phyloP scores from a whole-genome alignment of 2,329 filamentous ascomycete genomes.

The Neophaeococcomyces mojaviensis region DNA sequence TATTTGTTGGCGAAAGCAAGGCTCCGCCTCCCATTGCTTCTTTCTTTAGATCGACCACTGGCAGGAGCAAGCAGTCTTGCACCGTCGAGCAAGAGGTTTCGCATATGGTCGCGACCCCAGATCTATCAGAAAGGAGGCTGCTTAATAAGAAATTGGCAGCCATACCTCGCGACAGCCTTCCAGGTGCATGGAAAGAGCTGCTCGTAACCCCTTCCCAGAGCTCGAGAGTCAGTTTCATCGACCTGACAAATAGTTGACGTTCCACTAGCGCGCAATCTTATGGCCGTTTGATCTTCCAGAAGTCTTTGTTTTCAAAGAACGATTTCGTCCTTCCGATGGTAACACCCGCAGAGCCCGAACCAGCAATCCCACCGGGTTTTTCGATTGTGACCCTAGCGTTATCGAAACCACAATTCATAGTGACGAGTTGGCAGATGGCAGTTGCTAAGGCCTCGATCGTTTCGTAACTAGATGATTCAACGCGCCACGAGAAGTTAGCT shows the following conservation, averaged over 20 bases:
- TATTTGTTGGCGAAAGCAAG: neutral
- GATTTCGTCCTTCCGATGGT: slow-evolving; percentile 40
- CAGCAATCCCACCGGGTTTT: slow-evolving; percentile 45
- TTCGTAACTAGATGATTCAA: slow-evolving; percentile 42
- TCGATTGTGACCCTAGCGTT: slow-evolving; percentile 42
- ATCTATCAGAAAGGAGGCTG: neutral
- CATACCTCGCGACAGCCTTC: slow-evolving; percentile 27
- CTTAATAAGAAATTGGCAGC: slow-evolving; percentile 1
- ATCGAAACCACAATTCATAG: slow-evolving; percentile 38
- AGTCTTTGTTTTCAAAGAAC: slow-evolving; percentile 34
- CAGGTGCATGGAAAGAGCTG: slow-evolving; percentile 28
- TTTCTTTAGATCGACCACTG: neutral
- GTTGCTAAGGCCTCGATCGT: slow-evolving; percentile 46
- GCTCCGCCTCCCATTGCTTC: slow-evolving; percentile 3
- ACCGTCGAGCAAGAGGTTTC: neutral
- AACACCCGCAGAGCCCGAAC: slow-evolving; percentile 42
- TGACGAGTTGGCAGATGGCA: slow-evolving; percentile 39
- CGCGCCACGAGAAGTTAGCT: slow-evolving; percentile 26
- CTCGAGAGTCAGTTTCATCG: slow-evolving; percentile 19
- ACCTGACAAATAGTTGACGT: slow-evolving; percentile 17
- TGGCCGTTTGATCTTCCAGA: slow-evolving; percentile 23
- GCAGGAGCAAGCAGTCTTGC: neutral
- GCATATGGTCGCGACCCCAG: too few relatives aligned
- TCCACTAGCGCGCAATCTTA: slow-evolving; percentile 1
- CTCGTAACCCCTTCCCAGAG: slow-evolving; percentile 3